Evolutionary conservation across 225 moss, liverwort and hornwort species (phyloP), one percentile per base, ranked within the genome.

Genomic region (Lunularia cruciata): DNA sequence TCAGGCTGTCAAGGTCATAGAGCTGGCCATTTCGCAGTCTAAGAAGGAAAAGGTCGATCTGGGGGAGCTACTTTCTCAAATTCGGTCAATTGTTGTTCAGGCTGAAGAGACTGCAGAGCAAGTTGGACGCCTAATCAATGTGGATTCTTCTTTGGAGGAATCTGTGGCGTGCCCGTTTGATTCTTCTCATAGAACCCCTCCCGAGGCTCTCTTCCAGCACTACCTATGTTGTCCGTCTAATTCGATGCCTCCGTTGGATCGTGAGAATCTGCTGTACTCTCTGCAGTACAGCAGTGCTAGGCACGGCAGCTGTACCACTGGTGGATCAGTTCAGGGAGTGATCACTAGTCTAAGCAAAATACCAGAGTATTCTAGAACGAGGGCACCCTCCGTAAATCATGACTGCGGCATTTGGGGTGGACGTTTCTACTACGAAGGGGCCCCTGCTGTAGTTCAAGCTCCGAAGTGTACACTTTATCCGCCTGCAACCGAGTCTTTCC

Each of bases 331-430:
- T 9, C 8, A 15, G 11, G 19, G 23, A 35, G 67, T 34, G 9
- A 0, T 18, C 12, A 16, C 30, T 3, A 22, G 32, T 10, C 65
- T 23, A 14, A 5, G 36, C 13, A 47, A 55, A 30, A 3, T 38
- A 26, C 3, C n/a, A n/a, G n/a, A n/a, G n/a, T n/a, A n/a, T n/a
- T n/a, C 10, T 28, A 38, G 8, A 13, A 14, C 55, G 9, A 51
- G 47, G 45, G 12, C 20, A 32, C 20, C 56, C 42, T 8, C 55
- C 38, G 12, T 25, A 20, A 5, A 25, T 39, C 19, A 27, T 19
- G 78, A 81, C 42, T 82, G 85, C 62, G 92, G 92, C 85, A 86
- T 87, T 36, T 62, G 64, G 61, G 90, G 93, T 31, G 83, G 86
- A 7, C 72, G 72, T 10, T 89, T 89, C 66, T 86, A 81, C 48